Percentiles rank a stretch among this genome's conserved stretches.
phyloP scores from a whole-genome alignment of 2,329 filamentous ascomycete genomes.

The Fusarium graminum region DNA sequence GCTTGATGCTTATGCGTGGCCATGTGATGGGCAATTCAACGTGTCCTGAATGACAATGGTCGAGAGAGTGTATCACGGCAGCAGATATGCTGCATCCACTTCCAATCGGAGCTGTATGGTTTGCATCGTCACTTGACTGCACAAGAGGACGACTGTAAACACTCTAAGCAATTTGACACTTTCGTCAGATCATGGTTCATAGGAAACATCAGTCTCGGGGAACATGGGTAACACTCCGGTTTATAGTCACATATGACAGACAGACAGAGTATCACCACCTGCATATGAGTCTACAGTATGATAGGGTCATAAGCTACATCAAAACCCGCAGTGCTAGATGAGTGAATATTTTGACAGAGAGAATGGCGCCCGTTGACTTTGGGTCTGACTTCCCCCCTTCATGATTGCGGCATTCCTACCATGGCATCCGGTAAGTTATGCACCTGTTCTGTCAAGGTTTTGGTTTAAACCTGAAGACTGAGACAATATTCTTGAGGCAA shows the following conservation, averaged over 20 bases:
- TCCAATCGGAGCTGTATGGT: slow-evolving; percentile 2
- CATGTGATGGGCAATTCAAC: slow-evolving; percentile 16
- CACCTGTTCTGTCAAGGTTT: background rate
- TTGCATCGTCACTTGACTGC: slow-evolving; percentile 4
- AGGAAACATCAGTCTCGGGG: slow-evolving; percentile 16
- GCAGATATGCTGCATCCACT: slow-evolving; percentile 1
- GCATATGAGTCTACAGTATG: slow-evolving; percentile 5
- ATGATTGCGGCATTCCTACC: background rate
- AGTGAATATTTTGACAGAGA: background rate
- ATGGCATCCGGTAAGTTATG: too few species aligned
- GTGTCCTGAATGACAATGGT: slow-evolving; percentile 5
- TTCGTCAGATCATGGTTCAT: slow-evolving; percentile 32
- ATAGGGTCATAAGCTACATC: background rate
- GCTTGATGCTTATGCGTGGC: slow-evolving; percentile 5
- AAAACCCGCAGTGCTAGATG: slow-evolving; percentile 3
- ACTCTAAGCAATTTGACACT: background rate
- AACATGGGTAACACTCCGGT: slow-evolving; percentile 24
- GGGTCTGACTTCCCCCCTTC: background rate
- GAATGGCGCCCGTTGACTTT: slow-evolving; percentile 8
- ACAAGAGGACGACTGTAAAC: background rate
- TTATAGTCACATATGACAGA: slow-evolving; percentile 40
- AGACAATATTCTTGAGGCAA: background rate
- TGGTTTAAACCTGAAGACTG: background rate
- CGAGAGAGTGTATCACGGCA: slow-evolving; percentile 8
- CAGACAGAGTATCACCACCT: slow-evolving; percentile 21